Percentiles rank a stretch among this genome's conserved stretches.
These are phyloP conservation scores for Elongisporangium anandrum DNA, from an alignment of 352 stramenopile species.

Conservation along the genomic window DNA sequence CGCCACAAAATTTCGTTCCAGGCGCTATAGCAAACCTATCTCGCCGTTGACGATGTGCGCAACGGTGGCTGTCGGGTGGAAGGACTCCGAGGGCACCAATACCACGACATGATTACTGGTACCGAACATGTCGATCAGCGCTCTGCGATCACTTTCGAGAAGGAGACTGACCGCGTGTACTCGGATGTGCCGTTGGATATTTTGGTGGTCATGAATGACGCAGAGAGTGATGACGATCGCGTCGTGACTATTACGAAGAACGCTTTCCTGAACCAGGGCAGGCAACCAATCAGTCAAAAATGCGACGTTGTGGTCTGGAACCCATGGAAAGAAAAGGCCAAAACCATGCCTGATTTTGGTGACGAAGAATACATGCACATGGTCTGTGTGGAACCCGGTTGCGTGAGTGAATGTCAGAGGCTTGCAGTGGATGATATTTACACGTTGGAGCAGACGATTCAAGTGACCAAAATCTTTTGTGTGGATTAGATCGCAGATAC, in stretches of 20 bases:
- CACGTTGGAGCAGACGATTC: constrained; percentile 63
- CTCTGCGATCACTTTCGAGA: constrained; percentile 50
- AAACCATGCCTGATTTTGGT: constrained; percentile 91
- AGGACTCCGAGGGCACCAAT: constrained; percentile 81
- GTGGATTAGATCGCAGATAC: too few relatives aligned
- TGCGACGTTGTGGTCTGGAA: constrained; percentile 94
- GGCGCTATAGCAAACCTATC: constrained; percentile 94
- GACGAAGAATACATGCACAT: constrained; percentile 94
- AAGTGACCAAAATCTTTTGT: constrained; percentile 46
- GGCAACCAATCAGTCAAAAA: too few relatives aligned
- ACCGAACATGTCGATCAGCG: constrained; percentile 51
- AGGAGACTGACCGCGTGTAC: too few relatives aligned
- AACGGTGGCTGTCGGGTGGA: constrained; percentile 55
- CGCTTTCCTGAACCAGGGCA: too few relatives aligned
- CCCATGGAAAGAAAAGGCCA: constrained; percentile 91
- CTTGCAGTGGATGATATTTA: constrained; percentile 51
- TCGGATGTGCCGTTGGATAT: too few relatives aligned
- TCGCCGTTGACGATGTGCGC: constrained; percentile 73
- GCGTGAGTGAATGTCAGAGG: constrained; percentile 63
- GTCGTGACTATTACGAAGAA: too few relatives aligned
- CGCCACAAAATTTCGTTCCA: constrained; percentile 87
- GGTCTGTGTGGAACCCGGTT: constrained; percentile 95
- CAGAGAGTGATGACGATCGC: too few relatives aligned
- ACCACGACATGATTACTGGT: constrained; percentile 86
- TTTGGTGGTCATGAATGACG: too few relatives aligned